phyloP scores from a whole-genome alignment of 148 eudicot species.

The Simmondsia chinensis region DNA sequence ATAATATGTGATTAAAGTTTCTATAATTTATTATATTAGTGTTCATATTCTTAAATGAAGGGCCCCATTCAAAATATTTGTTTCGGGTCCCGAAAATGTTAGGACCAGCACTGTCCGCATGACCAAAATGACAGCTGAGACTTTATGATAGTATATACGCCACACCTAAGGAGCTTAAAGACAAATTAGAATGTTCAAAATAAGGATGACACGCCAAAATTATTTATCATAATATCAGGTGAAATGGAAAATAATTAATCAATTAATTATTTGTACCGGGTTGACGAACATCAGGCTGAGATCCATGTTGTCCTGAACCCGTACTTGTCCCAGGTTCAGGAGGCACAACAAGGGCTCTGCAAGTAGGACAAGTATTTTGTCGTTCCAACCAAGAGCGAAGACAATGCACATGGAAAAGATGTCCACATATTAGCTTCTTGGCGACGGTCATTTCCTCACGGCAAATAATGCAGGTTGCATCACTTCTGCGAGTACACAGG shows the following conservation, averaged over 20 bases:
- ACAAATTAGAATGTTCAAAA: too few relatives aligned
- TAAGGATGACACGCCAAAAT: too few relatives aligned
- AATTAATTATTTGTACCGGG: constrained; percentile 35
- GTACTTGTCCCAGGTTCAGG: constrained; percentile 58
- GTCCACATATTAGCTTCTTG: constrained; percentile 85
- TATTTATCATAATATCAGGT: neutral
- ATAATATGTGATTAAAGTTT: too few relatives aligned
- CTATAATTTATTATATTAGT: too few relatives aligned
- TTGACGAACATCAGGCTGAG: constrained; percentile 42
- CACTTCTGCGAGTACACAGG: constrained; percentile 55
- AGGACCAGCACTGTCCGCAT: too few relatives aligned
- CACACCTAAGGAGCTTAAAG: too few relatives aligned
- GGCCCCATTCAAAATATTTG: too few relatives aligned
- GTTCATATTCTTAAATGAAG: too few relatives aligned
- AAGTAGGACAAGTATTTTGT: constrained; percentile 95
- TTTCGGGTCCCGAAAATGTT: too few relatives aligned
- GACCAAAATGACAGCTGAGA: too few relatives aligned
- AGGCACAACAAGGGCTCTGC: constrained; percentile 96
- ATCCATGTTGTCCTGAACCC: constrained; percentile 33
- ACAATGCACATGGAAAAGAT: constrained; percentile 95
- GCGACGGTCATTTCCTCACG: constrained; percentile 99
- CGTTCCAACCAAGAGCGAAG: constrained; percentile 98
- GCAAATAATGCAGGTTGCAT: constrained; percentile 94
- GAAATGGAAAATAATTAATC: neutral
- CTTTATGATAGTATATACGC: too few relatives aligned